A percentile compares a stretch with the other conserved stretches of the same genome.
Evolutionary conservation across 306 rosid species (phyloP).

Genomic region (cucumber (Cucumis sativus)): Cucumber_9930_V3 NC_026658.2:21633001-21633500

Average conservation of each 20-base stretch:
- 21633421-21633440: neutral
- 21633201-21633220: neutral
- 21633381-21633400: neutral
- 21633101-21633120: neutral
- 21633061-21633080: neutral
- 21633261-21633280: no score
- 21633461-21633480: neutral
- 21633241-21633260: neutral
- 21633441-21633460: neutral
- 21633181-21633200: neutral
- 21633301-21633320: neutral
- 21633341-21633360: neutral
- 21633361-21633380: neutral
- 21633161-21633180: neutral
- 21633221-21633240: neutral
- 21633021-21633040: conserved; percentile 95
- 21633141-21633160: neutral
- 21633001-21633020: conserved; percentile 99
- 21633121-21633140: neutral
- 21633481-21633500: no score
- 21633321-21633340: neutral
- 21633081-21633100: neutral
- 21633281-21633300: no score
- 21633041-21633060: conserved; percentile 20
- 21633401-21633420: neutral